A percentile compares a stretch with the other conserved stretches of the same genome.
These are phyloP conservation scores for Boletus sp. DNA, from an alignment of 768 basidiomycete genomes.

Conservation along the genomic window DNA sequence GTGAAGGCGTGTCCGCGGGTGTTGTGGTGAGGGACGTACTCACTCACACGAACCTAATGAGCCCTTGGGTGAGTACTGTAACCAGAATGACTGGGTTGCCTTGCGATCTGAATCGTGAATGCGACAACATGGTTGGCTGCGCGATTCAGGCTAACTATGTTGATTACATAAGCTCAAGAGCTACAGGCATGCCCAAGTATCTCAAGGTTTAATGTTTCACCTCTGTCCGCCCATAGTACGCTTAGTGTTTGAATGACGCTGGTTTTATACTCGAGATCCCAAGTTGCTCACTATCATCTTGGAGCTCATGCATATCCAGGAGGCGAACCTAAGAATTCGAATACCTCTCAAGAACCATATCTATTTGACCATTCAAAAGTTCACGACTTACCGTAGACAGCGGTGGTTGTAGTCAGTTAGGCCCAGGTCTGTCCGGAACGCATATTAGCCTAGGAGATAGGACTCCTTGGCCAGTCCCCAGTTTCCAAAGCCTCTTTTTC, in stretches of 20 bases:
- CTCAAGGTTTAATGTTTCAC: too few relatives aligned
- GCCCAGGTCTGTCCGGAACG: background rate
- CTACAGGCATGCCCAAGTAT: too few relatives aligned
- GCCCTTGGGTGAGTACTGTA: too few relatives aligned
- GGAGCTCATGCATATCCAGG: background rate
- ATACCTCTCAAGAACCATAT: background rate
- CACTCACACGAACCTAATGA: too few relatives aligned
- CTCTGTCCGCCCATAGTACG: background rate
- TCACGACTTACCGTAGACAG: background rate
- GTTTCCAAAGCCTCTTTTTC: constrained; percentile 43
- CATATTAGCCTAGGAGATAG: constrained; percentile 3
- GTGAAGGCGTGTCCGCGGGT: background rate
- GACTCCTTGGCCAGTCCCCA: constrained; percentile 39
- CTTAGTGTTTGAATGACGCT: background rate
- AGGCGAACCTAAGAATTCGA: background rate
- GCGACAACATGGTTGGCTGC: too few relatives aligned
- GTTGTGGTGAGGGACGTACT: background rate
- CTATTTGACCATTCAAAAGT: background rate
- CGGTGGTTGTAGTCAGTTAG: background rate
- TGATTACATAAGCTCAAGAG: too few relatives aligned
- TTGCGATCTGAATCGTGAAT: too few relatives aligned
- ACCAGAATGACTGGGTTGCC: too few relatives aligned
- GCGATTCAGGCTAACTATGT: too few relatives aligned
- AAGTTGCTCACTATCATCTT: background rate
- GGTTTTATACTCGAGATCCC: background rate